Conservation (phyloP, 805 yeast genomes). For the Martiniozyma abietophila region DNA sequence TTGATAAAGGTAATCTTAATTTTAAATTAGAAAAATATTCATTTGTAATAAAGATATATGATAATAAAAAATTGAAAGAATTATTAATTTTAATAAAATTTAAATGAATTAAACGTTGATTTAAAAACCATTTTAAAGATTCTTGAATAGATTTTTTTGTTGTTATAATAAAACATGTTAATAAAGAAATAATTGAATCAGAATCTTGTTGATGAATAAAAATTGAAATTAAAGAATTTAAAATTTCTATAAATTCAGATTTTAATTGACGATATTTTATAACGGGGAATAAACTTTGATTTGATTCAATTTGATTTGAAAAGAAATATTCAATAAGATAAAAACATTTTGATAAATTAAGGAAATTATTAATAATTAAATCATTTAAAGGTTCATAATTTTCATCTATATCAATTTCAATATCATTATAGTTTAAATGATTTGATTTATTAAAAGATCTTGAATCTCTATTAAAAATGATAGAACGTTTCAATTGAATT, state of each 20-base stretch:
- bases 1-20: constrained; percentile 16
- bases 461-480: too few species aligned
- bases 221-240: constrained; percentile 15
- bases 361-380: constrained; percentile 13
- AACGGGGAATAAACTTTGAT: constrained; percentile 9
- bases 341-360: constrained; percentile 20
- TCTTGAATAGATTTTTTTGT: constrained; percentile 14
- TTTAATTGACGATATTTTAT: constrained; percentile 16
- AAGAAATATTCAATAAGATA: constrained; percentile 20
- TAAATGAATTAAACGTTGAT: constrained; percentile 14
- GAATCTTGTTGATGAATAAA: constrained; percentile 23
- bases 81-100: constrained; percentile 6
- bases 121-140: constrained; percentile 19
- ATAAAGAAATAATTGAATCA: constrained; percentile 20
- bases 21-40: constrained; percentile 18
- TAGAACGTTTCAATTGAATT: constrained; percentile 11
- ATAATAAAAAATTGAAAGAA: constrained; percentile 21
- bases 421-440: too few species aligned
- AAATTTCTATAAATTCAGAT: constrained; percentile 12
- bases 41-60: constrained; percentile 24
- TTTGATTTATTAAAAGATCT: too few species aligned
- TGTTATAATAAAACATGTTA: constrained; percentile 19
- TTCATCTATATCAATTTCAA: not conserved
- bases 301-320: constrained; percentile 10
- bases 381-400: constrained; percentile 1